A percentile compares a stretch with the other conserved stretches of the same genome.
phyloP scores from a whole-genome alignment of 2,329 filamentous ascomycete species.

The Aspergillus sp. region DNA sequence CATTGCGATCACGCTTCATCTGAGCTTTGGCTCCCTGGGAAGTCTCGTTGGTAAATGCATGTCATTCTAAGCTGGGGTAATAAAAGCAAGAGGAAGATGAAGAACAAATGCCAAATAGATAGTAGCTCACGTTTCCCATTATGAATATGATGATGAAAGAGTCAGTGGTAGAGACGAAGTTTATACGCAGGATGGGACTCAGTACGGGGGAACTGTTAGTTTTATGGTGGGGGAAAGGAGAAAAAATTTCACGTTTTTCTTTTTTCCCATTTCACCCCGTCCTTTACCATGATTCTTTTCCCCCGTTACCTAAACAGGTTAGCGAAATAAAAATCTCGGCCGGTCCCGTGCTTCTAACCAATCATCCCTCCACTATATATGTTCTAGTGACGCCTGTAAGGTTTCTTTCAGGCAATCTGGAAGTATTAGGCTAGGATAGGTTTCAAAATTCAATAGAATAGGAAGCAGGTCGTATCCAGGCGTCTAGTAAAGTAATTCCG shows the following conservation, averaged over 20 bases:
- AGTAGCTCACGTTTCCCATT: conserved; percentile 27
- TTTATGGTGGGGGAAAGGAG: background rate
- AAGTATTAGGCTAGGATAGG: no score
- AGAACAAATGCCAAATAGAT: background rate
- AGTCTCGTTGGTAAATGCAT: conserved; percentile 3
- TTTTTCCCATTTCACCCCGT: background rate
- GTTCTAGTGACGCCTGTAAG: no score
- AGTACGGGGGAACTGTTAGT: background rate
- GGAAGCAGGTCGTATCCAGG: no score
- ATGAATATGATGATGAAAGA: conserved; percentile 3
- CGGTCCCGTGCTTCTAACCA: no score
- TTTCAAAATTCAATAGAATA: no score
- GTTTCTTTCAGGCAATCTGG: no score
- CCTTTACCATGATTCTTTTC: background rate
- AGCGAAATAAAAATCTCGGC: background rate
- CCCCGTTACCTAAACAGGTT: background rate
- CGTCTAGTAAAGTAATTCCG: no score
- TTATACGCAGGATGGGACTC: background rate
- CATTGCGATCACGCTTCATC: conserved; percentile 71
- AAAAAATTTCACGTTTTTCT: background rate
- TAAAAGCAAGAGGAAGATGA: no score
- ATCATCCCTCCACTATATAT: no score
- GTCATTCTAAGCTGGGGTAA: background rate
- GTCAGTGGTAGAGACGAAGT: background rate
- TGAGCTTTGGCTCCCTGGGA: conserved; percentile 60